phyloP scores from a whole-genome alignment of 2,329 filamentous ascomycete genomes.

The Didymella segeticola region DNA sequence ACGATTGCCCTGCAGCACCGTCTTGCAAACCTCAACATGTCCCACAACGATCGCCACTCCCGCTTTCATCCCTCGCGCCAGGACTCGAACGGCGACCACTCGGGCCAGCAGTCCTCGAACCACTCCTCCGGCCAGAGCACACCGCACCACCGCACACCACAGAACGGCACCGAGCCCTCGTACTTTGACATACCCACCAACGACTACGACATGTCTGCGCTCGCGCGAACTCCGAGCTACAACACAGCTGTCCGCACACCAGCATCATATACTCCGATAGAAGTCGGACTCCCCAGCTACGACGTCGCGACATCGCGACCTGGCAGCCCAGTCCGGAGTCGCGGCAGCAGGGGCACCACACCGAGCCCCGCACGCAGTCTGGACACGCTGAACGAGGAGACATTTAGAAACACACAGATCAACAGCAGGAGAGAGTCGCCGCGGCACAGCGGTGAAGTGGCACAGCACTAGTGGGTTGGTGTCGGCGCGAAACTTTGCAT shows the following conservation, averaged over 20 bases:
- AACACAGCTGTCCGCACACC: slow-evolving; percentile 57
- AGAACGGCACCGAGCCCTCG: slow-evolving; percentile 30
- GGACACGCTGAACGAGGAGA: slow-evolving; percentile 47
- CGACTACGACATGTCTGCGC: slow-evolving; percentile 53
- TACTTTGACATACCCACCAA: slow-evolving; percentile 31
- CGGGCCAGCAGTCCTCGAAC: slow-evolving; percentile 28
- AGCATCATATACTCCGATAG: slow-evolving; percentile 47
- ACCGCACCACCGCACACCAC: slow-evolving; percentile 34
- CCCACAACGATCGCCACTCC: slow-evolving; percentile 43
- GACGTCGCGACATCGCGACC: slow-evolving; percentile 55
- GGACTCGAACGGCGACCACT: slow-evolving; percentile 9
- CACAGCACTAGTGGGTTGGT: not conserved
- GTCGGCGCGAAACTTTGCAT: not conserved
- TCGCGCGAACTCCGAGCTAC: slow-evolving; percentile 59
- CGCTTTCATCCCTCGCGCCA: slow-evolving; percentile 28
- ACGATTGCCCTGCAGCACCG: slow-evolving; percentile 74
- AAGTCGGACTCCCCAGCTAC: slow-evolving; percentile 53
- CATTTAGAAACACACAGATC: slow-evolving; percentile 46
- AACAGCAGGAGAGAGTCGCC: slow-evolving; percentile 39
- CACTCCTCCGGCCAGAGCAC: slow-evolving; percentile 48
- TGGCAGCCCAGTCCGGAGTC: slow-evolving; percentile 45
- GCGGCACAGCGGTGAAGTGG: slow-evolving; percentile 31
- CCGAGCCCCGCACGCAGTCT: slow-evolving; percentile 44
- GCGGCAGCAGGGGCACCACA: slow-evolving; percentile 39
- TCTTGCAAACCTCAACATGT: slow-evolving; percentile 58